These are phyloP conservation scores for Vitis amurensis DNA, from an alignment of 164 flowering plant species.

Conservation along the genomic window DNA sequence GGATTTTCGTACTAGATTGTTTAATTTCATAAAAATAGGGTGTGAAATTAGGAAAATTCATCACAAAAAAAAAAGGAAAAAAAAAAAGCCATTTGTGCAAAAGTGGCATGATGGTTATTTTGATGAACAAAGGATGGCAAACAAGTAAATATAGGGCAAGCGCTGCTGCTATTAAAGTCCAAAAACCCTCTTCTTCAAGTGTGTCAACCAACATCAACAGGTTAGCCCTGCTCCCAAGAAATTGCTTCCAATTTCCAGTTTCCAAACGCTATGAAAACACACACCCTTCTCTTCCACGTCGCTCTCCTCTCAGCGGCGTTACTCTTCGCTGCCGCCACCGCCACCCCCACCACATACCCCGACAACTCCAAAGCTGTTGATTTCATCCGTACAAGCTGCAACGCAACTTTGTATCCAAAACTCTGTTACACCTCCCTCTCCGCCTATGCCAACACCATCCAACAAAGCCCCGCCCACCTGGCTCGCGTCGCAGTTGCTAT, in stretches of 20 bases:
- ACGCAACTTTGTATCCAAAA: slow-evolving; percentile 60
- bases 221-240: background rate
- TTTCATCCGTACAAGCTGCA: slow-evolving; percentile 79
- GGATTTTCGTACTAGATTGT: no score
- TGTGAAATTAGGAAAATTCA: no score
- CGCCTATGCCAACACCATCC: slow-evolving; percentile 53
- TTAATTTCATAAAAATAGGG: no score
- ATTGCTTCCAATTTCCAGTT: background rate
- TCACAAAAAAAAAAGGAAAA: no score
- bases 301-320: slow-evolving; percentile 4
- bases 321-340: slow-evolving; percentile 16
- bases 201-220: background rate
- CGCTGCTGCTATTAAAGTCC: no score
- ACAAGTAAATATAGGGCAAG: no score
- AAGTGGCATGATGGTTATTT: no score
- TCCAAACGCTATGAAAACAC: no score
- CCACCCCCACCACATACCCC: slow-evolving; percentile 5
- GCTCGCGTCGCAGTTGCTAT: slow-evolving; percentile 59
- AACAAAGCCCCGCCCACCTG: slow-evolving; percentile 48
- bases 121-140: no score
- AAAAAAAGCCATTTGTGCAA: no score
- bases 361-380: slow-evolving; percentile 27
- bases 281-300: slow-evolving; percentile 5
- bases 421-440: slow-evolving; percentile 66
- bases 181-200: no score